Evolutionary conservation across 768 basidiomycete species (phyloP).

Genomic region (Cyclocybe aegerita): DNA sequence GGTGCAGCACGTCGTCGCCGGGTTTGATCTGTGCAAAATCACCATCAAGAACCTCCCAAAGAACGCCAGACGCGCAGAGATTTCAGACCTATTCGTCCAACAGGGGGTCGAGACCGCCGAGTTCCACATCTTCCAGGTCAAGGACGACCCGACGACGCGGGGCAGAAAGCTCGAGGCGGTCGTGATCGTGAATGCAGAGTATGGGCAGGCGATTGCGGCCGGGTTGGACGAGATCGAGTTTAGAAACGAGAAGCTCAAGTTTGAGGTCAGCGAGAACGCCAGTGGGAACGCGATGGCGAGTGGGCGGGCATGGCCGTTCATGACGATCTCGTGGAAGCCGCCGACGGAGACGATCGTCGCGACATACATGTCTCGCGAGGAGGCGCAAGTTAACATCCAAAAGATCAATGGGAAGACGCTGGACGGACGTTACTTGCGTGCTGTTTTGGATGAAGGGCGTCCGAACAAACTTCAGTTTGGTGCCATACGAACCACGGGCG

Average conservation of each 20-base stretch:
- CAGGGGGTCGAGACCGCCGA: conserved; percentile 41
- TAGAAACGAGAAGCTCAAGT: conserved; percentile 36
- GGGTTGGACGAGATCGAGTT: conserved; percentile 52
- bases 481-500: conserved; percentile 23
- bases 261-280: conserved; percentile 41
- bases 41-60: conserved; percentile 44
- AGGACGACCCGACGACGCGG: not conserved
- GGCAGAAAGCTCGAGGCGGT: conserved; percentile 35
- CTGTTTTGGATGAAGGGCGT: conserved; percentile 36
- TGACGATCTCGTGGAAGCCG: conserved; percentile 51
- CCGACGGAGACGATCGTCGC: conserved; percentile 49
- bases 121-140: conserved; percentile 22
- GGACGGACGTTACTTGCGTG: conserved; percentile 45
- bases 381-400: conserved; percentile 32
- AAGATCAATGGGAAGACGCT: conserved; percentile 34
- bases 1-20: conserved; percentile 42
- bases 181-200: conserved; percentile 41
- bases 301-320: conserved; percentile 31
- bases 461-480: conserved; percentile 27
- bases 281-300: conserved; percentile 42
- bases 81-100: conserved; percentile 40
- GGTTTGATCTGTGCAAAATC: conserved; percentile 52
- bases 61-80: conserved; percentile 36
- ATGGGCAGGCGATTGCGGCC: conserved; percentile 37
- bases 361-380: conserved; percentile 32